Conservation (phyloP, 331 rosid genomes). For the Arachis monticola region DNA sequence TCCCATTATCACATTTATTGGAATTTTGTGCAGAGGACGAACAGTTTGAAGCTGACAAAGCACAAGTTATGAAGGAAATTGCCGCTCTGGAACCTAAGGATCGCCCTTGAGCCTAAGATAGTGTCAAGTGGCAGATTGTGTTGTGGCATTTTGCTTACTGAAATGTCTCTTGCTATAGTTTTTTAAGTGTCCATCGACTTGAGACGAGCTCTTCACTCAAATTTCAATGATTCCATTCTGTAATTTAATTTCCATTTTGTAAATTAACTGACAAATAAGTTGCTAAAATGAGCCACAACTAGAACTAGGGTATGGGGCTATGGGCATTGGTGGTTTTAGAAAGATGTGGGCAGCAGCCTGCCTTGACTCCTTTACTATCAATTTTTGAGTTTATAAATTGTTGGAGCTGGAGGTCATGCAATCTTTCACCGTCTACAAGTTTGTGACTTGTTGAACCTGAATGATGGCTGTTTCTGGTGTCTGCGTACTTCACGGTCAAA, state of each 20-base stretch:
- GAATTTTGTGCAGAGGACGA: slow-evolving; percentile 67
- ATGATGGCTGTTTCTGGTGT: neutral
- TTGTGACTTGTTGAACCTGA: neutral
- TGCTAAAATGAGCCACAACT: slow-evolving; percentile 34
- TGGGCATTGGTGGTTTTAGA: slow-evolving; percentile 25
- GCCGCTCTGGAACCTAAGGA: slow-evolving; percentile 73
- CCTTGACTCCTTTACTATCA: too few species aligned
- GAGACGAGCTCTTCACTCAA: slow-evolving; percentile 8
- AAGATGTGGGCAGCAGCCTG: slow-evolving; percentile 5
- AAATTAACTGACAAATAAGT: slow-evolving; percentile 59
- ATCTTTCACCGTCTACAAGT: slow-evolving; percentile 11
- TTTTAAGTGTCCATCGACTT: slow-evolving; percentile 30
- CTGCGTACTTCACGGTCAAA: neutral
- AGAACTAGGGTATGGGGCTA: neutral
- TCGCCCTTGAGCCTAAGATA: slow-evolving; percentile 34
- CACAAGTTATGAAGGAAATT: slow-evolving; percentile 87
- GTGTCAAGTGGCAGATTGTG: slow-evolving; percentile 31
- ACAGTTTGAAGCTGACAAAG: slow-evolving; percentile 94
- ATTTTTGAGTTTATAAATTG: slow-evolving; percentile 13
- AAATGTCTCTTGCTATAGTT: slow-evolving; percentile 38
- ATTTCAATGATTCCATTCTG: slow-evolving; percentile 33
- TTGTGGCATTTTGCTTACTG: slow-evolving; percentile 13
- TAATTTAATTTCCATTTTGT: slow-evolving; percentile 40
- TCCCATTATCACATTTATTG: slow-evolving; percentile 30
- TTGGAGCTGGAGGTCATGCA: neutral